Conservation (phyloP, 306 rosid genomes). For the Cucumis hystrix region DNA sequence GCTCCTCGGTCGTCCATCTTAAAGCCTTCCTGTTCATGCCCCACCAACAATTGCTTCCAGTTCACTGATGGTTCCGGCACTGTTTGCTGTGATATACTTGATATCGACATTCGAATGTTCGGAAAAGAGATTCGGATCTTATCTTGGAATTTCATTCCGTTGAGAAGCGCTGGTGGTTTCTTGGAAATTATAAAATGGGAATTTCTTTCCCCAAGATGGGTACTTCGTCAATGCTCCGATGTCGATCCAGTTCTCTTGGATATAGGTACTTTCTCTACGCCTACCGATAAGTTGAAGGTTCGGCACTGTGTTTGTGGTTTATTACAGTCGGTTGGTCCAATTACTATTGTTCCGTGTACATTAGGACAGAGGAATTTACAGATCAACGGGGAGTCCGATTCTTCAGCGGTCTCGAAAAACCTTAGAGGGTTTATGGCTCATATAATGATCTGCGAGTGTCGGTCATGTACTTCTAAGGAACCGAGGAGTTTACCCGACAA, state of each 20-base stretch:
- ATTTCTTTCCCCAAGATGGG: slow-evolving; percentile 16
- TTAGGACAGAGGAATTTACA: slow-evolving; percentile 12
- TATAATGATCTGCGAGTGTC: slow-evolving; percentile 47
- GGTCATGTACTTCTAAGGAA: slow-evolving; percentile 29
- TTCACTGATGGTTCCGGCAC: slow-evolving; percentile 54
- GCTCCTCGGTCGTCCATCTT: background rate
- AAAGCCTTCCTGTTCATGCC: slow-evolving; percentile 19
- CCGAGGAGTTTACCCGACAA: slow-evolving; percentile 10
- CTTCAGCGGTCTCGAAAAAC: slow-evolving; percentile 14
- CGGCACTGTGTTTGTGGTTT: slow-evolving; percentile 30
- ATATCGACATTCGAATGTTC: slow-evolving; percentile 22
- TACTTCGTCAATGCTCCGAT: background rate
- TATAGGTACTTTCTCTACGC: background rate
- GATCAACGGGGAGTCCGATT: slow-evolving; percentile 2
- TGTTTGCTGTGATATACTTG: slow-evolving; percentile 70
- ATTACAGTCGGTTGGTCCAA: slow-evolving; percentile 43
- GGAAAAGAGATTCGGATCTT: slow-evolving; percentile 33
- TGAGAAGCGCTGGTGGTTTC: slow-evolving; percentile 28
- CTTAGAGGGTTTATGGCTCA: slow-evolving; percentile 47
- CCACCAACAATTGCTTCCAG: slow-evolving; percentile 41
- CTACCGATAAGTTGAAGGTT: slow-evolving; percentile 12
- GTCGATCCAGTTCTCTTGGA: slow-evolving; percentile 17
- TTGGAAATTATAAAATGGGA: slow-evolving; percentile 74
- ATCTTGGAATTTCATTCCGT: slow-evolving; percentile 77
- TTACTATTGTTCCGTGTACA: slow-evolving; percentile 38